These are phyloP conservation scores for Globisporangium spiculum DNA, from an alignment of 352 stramenopile species.

Conservation along the genomic window DNA sequence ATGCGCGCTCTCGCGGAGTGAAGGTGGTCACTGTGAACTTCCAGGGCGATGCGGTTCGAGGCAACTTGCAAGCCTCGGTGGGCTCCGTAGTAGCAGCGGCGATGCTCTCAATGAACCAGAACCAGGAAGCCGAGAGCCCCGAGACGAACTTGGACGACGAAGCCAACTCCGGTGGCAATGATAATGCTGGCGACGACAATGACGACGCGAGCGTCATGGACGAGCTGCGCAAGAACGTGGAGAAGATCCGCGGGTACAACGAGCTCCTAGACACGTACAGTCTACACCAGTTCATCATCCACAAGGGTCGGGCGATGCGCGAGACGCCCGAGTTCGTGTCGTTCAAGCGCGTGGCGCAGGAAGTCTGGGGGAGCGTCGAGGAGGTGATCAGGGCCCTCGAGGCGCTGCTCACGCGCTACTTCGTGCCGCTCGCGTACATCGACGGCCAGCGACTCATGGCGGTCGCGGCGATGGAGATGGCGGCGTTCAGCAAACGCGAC, in stretches of 20 bases:
- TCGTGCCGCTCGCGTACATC: conserved; percentile 83
- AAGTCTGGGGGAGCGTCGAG: conserved; percentile 81
- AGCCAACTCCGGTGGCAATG: not conserved
- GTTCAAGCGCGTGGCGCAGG: conserved; percentile 73
- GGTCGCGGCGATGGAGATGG: conserved; percentile 63
- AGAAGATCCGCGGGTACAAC: conserved; percentile 81
- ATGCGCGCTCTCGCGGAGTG: conserved; percentile 10
- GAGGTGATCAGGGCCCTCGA: conserved; percentile 73
- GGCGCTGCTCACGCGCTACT: conserved; percentile 72
- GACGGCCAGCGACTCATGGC: conserved; percentile 77
- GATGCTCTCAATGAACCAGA: conserved; percentile 25
- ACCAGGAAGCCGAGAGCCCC: conserved; percentile 14
- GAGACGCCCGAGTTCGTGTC: conserved; percentile 87
- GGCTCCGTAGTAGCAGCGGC: conserved; percentile 4
- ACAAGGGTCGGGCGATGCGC: conserved; percentile 74
- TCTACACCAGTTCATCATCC: conserved; percentile 89
- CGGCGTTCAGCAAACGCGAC: conserved; percentile 47
- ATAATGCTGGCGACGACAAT: conserved; percentile 22
- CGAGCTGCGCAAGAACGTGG: conserved; percentile 66
- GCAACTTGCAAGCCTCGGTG: conserved; percentile 14
- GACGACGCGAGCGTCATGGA: conserved; percentile 47
- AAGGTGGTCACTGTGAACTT: conserved; percentile 33
- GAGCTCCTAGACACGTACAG: conserved; percentile 77
- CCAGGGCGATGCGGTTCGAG: conserved; percentile 16
- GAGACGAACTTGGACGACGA: conserved; percentile 22